phyloP scores from a whole-genome alignment of 208 protist species.

The Tritrichomonas musculus region DNA sequence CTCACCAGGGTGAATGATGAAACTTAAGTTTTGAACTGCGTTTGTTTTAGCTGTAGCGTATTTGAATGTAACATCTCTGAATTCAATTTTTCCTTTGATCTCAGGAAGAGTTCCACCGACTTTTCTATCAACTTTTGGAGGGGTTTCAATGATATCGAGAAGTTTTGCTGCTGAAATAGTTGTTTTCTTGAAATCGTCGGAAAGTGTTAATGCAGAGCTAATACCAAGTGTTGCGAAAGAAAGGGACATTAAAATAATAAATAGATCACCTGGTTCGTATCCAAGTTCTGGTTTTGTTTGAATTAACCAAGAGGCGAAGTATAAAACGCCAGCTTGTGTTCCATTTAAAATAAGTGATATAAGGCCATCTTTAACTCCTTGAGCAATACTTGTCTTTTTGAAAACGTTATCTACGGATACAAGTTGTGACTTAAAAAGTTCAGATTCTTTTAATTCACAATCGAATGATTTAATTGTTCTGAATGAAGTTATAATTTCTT shows the following conservation, averaged over 20 bases:
- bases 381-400: background rate
- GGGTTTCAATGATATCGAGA: background rate
- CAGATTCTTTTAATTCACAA: background rate
- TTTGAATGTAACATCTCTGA: too few relatives aligned
- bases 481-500: constrained; percentile 18
- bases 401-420: background rate
- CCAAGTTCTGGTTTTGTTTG: background rate
- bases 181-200: background rate
- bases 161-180: background rate
- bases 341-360: background rate
- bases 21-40: too few relatives aligned
- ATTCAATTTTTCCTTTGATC: too few relatives aligned
- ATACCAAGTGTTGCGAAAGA: background rate
- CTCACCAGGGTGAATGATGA: too few relatives aligned
- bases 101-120: too few relatives aligned
- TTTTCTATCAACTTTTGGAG: background rate
- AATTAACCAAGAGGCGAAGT: background rate
- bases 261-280: background rate
- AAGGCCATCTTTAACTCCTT: background rate
- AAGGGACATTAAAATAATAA: background rate
- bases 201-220: background rate
- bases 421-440: background rate
- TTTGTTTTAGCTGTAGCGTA: too few relatives aligned
- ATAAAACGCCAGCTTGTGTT: background rate
- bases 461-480: constrained; percentile 26